Conservation (phyloP, 768 basidiomycete genomes). For the Boletus insuetus region DNA sequence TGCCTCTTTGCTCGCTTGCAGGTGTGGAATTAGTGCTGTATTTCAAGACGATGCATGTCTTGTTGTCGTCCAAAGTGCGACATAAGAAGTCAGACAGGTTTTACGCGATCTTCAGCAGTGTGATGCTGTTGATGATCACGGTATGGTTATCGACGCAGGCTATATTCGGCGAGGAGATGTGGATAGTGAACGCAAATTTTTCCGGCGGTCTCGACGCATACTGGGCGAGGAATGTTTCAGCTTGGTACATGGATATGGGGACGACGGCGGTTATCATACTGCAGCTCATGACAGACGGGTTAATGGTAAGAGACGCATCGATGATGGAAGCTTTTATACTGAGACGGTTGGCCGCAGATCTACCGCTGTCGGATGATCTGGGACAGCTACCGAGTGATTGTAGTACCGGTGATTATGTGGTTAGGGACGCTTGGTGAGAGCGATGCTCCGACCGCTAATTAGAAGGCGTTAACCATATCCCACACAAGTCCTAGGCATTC, state of each 20-base stretch:
- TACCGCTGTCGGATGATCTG: slow-evolving; percentile 39
- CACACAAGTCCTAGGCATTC: slow-evolving; percentile 16
- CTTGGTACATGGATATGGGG: slow-evolving; percentile 33
- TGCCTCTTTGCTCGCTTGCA: background rate
- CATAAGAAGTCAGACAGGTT: slow-evolving; percentile 14
- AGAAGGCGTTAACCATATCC: background rate
- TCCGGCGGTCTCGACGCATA: slow-evolving; percentile 38
- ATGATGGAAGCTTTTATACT: background rate
- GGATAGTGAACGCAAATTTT: slow-evolving; percentile 31
- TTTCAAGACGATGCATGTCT: slow-evolving; percentile 20
- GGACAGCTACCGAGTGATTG: slow-evolving; percentile 11
- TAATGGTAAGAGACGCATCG: slow-evolving; percentile 32
- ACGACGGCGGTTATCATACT: slow-evolving; percentile 27
- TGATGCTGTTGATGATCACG: slow-evolving; percentile 33
- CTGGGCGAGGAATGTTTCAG: slow-evolving; percentile 21
- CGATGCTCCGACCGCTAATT: background rate
- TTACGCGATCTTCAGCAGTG: slow-evolving; percentile 25
- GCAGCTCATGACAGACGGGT: slow-evolving; percentile 36
- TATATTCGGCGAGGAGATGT: slow-evolving; percentile 36
- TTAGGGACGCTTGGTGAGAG: slow-evolving; percentile 24
- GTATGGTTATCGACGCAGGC: slow-evolving; percentile 28
- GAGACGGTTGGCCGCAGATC: slow-evolving; percentile 27
- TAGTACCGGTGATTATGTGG: slow-evolving; percentile 25
- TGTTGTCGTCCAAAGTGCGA: slow-evolving; percentile 4
- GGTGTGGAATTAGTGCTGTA: slow-evolving; percentile 27